Conservation (phyloP, 192 early-diverging fungal species). For the Pilobolus umbonatus region DNA sequence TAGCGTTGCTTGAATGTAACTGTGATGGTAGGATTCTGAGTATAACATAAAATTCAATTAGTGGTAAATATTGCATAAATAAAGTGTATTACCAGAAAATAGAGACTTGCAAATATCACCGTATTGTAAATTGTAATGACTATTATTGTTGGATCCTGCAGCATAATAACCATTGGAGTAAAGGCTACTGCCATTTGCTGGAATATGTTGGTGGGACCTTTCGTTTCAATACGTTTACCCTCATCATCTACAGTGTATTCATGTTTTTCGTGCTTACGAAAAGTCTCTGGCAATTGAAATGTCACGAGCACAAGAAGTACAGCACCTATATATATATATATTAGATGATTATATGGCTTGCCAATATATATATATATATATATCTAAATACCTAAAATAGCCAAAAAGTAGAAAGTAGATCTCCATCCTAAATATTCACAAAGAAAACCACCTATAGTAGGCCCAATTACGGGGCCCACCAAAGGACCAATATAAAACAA, state of each 20-base stretch:
- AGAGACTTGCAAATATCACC: slow-evolving; percentile 12
- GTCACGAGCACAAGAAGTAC: slow-evolving; percentile 9
- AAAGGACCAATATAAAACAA: slow-evolving; percentile 23
- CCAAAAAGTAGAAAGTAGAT: slow-evolving; percentile 24
- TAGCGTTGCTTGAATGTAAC: slow-evolving; percentile 10
- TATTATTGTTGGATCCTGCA: slow-evolving; percentile 4
- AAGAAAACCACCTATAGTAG: slow-evolving; percentile 17
- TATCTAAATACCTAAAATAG: neutral
- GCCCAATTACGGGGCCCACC: slow-evolving; percentile 20
- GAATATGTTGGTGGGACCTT: neutral
- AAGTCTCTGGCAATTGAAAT: slow-evolving; percentile 22
- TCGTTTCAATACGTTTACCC: too few relatives aligned
- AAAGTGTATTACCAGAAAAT: slow-evolving; percentile 8
- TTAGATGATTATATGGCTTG: too few relatives aligned
- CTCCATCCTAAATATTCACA: slow-evolving; percentile 17
- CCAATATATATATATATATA: too few relatives aligned
- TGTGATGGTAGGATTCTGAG: slow-evolving; percentile 15
- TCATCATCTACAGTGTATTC: neutral
- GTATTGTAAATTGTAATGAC: slow-evolving; percentile 9
- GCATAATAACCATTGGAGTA: slow-evolving; percentile 3
- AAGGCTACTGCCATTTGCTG: neutral
- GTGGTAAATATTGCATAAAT: too few relatives aligned
- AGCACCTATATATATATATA: neutral
- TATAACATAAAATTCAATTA: neutral
- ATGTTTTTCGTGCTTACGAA: neutral